Evolutionary conservation across 306 rosid genomes (phyloP).

Genomic region (Chamaecrista fasciculata): DNA sequence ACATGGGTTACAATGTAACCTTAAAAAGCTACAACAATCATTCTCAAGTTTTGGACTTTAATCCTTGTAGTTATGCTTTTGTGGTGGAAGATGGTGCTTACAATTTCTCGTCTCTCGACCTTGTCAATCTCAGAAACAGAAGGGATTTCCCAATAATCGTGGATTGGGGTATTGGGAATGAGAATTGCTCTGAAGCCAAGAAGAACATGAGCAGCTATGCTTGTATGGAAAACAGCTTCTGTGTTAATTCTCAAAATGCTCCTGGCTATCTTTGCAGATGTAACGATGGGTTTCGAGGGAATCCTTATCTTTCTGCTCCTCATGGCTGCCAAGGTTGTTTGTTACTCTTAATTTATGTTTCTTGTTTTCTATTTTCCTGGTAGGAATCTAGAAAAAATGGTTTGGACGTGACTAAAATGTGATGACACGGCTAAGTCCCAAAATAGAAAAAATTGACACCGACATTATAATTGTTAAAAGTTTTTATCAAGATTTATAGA

Average conservation of each 20-base stretch:
- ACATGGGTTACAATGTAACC: conserved; percentile 24
- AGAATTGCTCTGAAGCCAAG: conserved; percentile 20
- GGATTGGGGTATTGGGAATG: conserved; percentile 45
- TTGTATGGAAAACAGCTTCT: conserved; percentile 2
- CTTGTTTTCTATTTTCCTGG: no score
- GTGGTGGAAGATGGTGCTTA: conserved; percentile 26
- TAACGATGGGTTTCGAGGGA: conserved; percentile 31
- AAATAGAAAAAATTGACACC: no score
- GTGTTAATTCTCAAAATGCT: not conserved
- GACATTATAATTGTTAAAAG: no score
- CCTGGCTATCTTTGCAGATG: conserved; percentile 36
- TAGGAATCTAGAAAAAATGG: no score
- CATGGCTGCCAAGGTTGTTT: conserved; percentile 31
- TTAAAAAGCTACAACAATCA: rapidly evolving
- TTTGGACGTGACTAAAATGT: no score
- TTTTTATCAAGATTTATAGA: no score
- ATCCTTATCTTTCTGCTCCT: conserved; percentile 27
- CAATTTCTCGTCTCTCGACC: not conserved
- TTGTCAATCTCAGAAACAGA: not conserved
- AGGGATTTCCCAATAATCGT: conserved; percentile 25
- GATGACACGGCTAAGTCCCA: no score
- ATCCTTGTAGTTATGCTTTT: conserved; percentile 42
- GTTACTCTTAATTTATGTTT: not conserved
- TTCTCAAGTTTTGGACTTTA: not conserved
- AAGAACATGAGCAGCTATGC: not conserved